Conservation (phyloP, 192 early-diverging fungal genomes). For the Podochytrium sp. region DNA sequence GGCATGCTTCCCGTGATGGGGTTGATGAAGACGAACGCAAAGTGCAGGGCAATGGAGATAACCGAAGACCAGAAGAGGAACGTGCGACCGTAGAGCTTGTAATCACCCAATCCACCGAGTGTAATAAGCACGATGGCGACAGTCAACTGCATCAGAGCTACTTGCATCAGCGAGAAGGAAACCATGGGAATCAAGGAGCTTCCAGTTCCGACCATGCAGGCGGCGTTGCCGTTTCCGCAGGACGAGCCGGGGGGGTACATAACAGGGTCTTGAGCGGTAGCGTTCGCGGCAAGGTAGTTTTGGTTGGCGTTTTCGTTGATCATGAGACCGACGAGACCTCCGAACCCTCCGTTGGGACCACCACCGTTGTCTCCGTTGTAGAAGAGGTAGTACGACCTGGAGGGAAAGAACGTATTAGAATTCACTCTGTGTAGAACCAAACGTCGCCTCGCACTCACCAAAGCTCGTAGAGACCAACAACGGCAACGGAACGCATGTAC, state of each 20-base stretch:
- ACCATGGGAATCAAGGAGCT: constrained; percentile 3
- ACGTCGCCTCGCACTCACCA: neutral
- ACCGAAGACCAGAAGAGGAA: constrained; percentile 13
- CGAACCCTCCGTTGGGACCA: constrained; percentile 19
- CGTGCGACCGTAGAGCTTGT: constrained; percentile 12
- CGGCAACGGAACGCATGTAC: neutral
- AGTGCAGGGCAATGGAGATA: neutral
- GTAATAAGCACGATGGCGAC: constrained; percentile 21
- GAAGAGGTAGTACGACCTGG: constrained; percentile 30
- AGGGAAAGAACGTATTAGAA: neutral
- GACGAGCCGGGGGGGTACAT: neutral
- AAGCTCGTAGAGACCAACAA: neutral
- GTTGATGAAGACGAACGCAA: constrained; percentile 13
- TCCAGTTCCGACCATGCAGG: constrained; percentile 24
- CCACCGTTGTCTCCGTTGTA: constrained; percentile 33
- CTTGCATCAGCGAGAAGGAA: constrained; percentile 5
- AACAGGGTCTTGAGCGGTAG: neutral
- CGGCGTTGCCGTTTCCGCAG: constrained; percentile 4
- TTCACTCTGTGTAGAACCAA: too few relatives aligned
- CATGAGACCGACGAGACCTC: constrained; percentile 1
- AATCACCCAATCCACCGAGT: constrained; percentile 16
- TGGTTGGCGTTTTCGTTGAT: neutral
- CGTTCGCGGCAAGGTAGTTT: constrained; percentile 18
- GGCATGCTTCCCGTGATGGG: neutral
- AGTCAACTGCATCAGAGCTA: constrained; percentile 3